Evolutionary conservation across 768 basidiomycete genomes (phyloP).

Genomic region (Phylloporus sp.): DNA sequence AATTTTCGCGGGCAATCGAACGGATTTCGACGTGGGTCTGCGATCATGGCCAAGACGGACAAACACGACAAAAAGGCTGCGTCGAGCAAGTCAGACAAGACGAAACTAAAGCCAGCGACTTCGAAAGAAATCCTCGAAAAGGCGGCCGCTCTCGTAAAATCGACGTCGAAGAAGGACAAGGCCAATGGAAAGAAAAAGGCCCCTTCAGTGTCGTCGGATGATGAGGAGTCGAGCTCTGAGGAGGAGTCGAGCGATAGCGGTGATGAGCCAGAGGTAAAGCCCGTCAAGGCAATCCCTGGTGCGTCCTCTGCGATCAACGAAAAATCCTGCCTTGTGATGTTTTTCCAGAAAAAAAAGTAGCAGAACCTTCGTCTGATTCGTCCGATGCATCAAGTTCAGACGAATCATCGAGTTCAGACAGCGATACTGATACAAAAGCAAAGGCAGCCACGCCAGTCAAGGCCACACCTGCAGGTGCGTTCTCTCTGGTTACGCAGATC

Average conservation of each 20-base stretch:
- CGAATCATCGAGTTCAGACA: constrained; percentile 17
- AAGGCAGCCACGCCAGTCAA: constrained; percentile 26
- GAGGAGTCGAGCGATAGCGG: constrained; percentile 5
- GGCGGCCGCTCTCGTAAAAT: constrained; percentile 14
- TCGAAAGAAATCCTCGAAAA: too few relatives aligned
- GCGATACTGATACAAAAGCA: too few relatives aligned
- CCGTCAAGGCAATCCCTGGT: constrained; percentile 1
- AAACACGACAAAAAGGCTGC: too few relatives aligned
- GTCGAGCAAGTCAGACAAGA: too few relatives aligned
- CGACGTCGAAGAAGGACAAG: constrained; percentile 34
- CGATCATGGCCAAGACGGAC: too few relatives aligned
- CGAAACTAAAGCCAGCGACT: too few relatives aligned
- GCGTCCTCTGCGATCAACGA: background rate
- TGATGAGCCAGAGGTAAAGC: constrained; percentile 1
- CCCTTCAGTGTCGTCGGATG: constrained; percentile 8
- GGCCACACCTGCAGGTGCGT: constrained; percentile 31
- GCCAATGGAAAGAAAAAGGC: constrained; percentile 17
- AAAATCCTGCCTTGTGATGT: background rate
- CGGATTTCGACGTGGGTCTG: too few relatives aligned
- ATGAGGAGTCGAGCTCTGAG: constrained; percentile 6
- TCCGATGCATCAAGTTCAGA: constrained; percentile 8
- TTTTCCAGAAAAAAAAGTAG: constrained; percentile 1
- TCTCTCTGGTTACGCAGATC: background rate
- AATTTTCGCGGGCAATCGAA: too few relatives aligned
- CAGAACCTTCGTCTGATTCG: background rate